Evolutionary conservation across 2,329 filamentous ascomycete species (phyloP), one percentile per base, ranked within the genome.

Genomic region (Claviceps citrina): DNA sequence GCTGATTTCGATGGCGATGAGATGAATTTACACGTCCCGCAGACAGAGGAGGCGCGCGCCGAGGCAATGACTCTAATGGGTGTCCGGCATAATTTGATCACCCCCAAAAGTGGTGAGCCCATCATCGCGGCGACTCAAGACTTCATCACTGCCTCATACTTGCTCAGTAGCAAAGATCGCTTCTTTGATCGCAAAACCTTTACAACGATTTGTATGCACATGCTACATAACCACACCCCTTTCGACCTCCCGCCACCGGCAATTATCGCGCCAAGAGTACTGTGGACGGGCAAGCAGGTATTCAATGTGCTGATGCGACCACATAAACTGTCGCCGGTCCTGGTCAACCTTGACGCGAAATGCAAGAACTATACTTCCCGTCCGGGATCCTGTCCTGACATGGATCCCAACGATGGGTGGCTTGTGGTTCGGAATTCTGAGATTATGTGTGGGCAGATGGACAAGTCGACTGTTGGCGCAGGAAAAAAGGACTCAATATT

Each of bases 51-150:
- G 61, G 89, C 91, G 9, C 76, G 91, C 42, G 84, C 89, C 2
- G 91, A 98, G 61, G 91, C 91, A 1, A 93, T 93, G 52, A 86
- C 89, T 49, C 66, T 98, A 36, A 98, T 98, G 91, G 91, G 91
- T 31, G 87, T 98, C 41, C 94, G 95, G 63, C 78, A 96, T 67
- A 98, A 98, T 57, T 62, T 98, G 43, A 82, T 82, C 3, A 98
- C 91, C 0, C 91, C 91, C 1, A 95, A 95, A 61, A 96, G 96
- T 62, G 91, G 91, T 55, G 89, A 94, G 51, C 91, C 91, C 2
- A 93, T 98, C 51, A 96, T 98, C 63, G 86, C 87, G 15, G 89
- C 91, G n/a, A 98, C 93, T 24, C 91, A 98, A 54, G 91, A 98
- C 68, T 98, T 98, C 64, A 96, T 98, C 51, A 96, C 89, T 20